phyloP scores from a whole-genome alignment of 805 yeast species.

The Schwanniomyces pseudopolymorphus region DNA sequence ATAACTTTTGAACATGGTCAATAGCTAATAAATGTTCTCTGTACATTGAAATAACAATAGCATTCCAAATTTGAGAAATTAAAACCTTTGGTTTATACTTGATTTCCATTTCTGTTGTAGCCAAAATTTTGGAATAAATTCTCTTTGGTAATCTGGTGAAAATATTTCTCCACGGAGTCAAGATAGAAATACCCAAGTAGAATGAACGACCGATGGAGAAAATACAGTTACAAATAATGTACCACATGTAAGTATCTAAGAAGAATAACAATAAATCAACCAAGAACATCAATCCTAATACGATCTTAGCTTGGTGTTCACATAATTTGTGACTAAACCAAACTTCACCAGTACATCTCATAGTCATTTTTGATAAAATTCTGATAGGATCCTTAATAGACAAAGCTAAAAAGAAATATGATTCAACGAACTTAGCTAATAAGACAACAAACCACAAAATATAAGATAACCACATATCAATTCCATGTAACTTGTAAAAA shows the following conservation, averaged over 20 bases:
- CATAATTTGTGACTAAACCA: conserved; percentile 83
- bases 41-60: conserved; percentile 98
- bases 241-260: conserved; percentile 99
- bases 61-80: conserved; percentile 99
- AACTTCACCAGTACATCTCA: conserved; percentile 95
- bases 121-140: conserved; percentile 95
- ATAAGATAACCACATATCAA: conserved; percentile 96
- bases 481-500: conserved; percentile 74
- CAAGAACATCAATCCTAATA: conserved; percentile 86
- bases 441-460: conserved; percentile 88
- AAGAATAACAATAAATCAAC: conserved; percentile 95
- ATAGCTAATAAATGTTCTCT: conserved; percentile 97
- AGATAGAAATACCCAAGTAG: conserved; percentile 96
- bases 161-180: conserved; percentile 99
- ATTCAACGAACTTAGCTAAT: conserved; percentile 84
- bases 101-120: conserved; percentile 98
- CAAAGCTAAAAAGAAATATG: conserved; percentile 86
- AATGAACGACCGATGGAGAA: conserved; percentile 97
- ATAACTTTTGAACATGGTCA: conserved; percentile 95
- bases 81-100: conserved; percentile 98
- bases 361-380: conserved; percentile 74
- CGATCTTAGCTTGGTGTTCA: conserved; percentile 82
- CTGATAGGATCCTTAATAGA: conserved; percentile 94
- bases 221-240: conserved; percentile 89
- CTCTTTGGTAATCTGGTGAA: conserved; percentile 98